Conservation (phyloP, 805 yeast genomes). For the Hanseniaspora guilliermondii region DNA sequence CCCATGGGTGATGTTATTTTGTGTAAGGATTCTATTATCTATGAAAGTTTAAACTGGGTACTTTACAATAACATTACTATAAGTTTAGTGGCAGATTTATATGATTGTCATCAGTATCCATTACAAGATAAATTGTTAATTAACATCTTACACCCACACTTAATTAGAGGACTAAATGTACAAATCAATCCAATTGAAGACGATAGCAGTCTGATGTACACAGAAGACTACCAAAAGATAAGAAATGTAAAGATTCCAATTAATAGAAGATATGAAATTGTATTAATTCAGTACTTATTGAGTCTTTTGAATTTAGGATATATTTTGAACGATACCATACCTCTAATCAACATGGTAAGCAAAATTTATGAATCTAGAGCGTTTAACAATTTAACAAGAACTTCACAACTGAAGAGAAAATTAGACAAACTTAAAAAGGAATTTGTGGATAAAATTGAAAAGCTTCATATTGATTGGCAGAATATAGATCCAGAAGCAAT, state of each 20-base stretch:
- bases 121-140: constrained; percentile 41
- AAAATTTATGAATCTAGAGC: constrained; percentile 35
- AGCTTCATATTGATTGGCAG: constrained; percentile 21
- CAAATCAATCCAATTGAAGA: constrained; percentile 28
- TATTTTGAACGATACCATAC: constrained; percentile 28
- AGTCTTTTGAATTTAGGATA: constrained; percentile 41
- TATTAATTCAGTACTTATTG: constrained; percentile 36
- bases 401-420: constrained; percentile 22
- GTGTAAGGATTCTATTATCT: constrained; percentile 22
- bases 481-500: constrained; percentile 1
- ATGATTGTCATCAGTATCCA: constrained; percentile 39
- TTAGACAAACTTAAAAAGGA: constrained; percentile 18
- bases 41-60: constrained; percentile 31
- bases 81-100: constrained; percentile 39
- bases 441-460: constrained; percentile 25
- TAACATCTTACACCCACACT: constrained; percentile 45
- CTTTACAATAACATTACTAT: constrained; percentile 35
- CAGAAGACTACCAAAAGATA: constrained; percentile 14
- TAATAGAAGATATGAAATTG: constrained; percentile 30
- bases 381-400: constrained; percentile 24
- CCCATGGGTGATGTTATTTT: constrained; percentile 25
- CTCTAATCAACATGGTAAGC: constrained; percentile 31
- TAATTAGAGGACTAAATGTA: constrained; percentile 42
- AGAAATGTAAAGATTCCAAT: constrained; percentile 27
- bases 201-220: constrained; percentile 19